Base-by-base conservation (phyloP, 352 stramenopile species). In the Globisporangium emineosum region DNA sequence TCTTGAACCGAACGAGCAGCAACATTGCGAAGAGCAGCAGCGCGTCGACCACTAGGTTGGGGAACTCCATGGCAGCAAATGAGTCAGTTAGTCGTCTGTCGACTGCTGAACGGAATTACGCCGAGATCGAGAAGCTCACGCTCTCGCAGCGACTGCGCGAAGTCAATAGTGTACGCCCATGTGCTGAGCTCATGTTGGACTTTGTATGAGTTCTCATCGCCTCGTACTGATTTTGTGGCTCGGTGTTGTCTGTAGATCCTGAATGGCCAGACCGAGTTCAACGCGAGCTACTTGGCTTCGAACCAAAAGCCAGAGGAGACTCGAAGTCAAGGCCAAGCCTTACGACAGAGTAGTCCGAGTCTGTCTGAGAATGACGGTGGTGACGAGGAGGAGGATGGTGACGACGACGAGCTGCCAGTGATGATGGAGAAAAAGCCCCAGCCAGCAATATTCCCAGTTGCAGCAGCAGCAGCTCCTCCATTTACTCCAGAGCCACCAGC, bases 111-210 rank as follows among this genome's bases (percentile, higher is more conserved):
- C 77, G 67, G 29, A 90, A 90, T 49, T 60, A 76, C 21, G 79
- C 68, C 3, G 78, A 89, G 69, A 67, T 89, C 23, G 81, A 90
- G 60, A 90, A 88, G 53, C 70, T 89, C 3, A 67, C 70, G 4
- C 69, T 90, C 49, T 86, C 83, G 3, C 83, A 90, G 55, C 76
- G 76, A 32, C 76, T 92, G 25, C 81, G 77, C 2, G 78, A 92
- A 72, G 75, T 90, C 32, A 89, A 92, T 56, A 79, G 79, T 62
- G 81, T 90, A 74, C 57, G 77, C 64, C 0, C 5, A 45, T 27
- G 1, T 45, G 13, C 7, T 40, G 12, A 47, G 17, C 19, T 47
- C 40, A 54, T 68, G n/a, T 49, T 40, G 10, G 35, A 30, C 15
- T 33, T n/a, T 45, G 8, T 45, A 2, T 7, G 7, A 47, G 40